Percentiles rank a stretch among this genome's conserved stretches.
Evolutionary conservation across 1,139 yeast genomes (phyloP).

Genomic region (Protomyces pachydermus): DNA sequence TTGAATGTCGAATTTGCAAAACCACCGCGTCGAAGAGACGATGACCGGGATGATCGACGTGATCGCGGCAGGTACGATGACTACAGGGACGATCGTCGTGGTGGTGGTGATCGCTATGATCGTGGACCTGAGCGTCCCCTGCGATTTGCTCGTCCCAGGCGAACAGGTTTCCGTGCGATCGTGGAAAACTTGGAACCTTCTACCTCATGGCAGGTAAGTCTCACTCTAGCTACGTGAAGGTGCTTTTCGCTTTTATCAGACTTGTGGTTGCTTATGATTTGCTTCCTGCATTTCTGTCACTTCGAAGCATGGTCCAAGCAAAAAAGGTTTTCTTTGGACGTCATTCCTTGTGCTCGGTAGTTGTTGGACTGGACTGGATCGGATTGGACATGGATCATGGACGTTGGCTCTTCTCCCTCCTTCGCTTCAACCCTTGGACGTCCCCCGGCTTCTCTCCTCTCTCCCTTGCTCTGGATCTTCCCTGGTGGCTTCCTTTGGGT

Average conservation of each 20-base stretch:
- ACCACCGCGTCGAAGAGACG: constrained; percentile 35
- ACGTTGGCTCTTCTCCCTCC: neutral
- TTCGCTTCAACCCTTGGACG: constrained; percentile 11
- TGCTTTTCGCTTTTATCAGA: too few species aligned
- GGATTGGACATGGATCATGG: neutral
- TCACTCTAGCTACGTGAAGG: neutral
- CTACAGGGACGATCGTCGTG: constrained; percentile 19
- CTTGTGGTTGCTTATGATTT: too few species aligned
- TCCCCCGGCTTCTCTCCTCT: constrained; percentile 8
- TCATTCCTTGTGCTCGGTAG: neutral
- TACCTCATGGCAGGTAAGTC: constrained; percentile 37
- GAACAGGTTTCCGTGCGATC: constrained; percentile 34
- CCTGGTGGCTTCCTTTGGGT: neutral
- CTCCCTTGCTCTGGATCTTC: neutral
- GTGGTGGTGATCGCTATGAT: constrained; percentile 32
- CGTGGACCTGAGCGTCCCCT: constrained; percentile 21
- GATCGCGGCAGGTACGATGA: neutral
- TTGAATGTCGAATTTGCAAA: constrained; percentile 40
- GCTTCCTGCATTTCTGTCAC: too few species aligned
- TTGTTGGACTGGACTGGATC: neutral
- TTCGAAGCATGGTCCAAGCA: neutral
- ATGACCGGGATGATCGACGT: constrained; percentile 3
- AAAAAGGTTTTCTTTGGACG: neutral
- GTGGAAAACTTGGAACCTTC: constrained; percentile 36
- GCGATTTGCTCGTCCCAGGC: constrained; percentile 35